phyloP scores from a whole-genome alignment of 352 stramenopile genomes.

The Globisporangium cylindrosporum region DNA sequence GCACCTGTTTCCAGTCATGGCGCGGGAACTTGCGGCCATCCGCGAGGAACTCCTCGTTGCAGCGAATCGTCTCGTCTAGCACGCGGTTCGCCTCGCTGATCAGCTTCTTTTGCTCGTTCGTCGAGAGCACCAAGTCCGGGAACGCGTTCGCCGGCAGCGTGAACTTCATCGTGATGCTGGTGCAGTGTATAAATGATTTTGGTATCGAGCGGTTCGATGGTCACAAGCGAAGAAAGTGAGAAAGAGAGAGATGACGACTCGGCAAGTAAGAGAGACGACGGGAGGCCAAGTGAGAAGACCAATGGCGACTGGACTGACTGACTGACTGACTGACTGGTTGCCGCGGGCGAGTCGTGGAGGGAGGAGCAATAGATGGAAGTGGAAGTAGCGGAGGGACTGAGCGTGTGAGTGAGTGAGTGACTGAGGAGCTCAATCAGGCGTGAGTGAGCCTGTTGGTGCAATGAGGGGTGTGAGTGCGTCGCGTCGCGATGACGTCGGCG shows the following conservation, averaged over 20 bases:
- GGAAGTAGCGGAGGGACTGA: not conserved
- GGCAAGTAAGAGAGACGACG: not conserved
- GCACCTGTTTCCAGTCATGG: slow-evolving; percentile 15
- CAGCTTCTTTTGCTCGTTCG: slow-evolving; percentile 14
- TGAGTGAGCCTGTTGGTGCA: not conserved
- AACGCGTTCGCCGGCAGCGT: slow-evolving; percentile 17
- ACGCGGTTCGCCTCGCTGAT: slow-evolving; percentile 16
- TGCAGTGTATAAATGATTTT: not conserved
- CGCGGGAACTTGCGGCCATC: slow-evolving; percentile 2
- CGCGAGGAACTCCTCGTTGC: slow-evolving; percentile 15
- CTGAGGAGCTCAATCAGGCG: not conserved
- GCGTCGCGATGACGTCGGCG: not conserved
- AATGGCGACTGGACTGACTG: not conserved
- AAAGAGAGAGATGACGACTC: not conserved
- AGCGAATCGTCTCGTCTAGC: slow-evolving; percentile 19
- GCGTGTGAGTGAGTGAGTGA: not conserved
- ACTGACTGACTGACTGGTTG: not conserved
- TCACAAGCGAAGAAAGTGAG: not conserved
- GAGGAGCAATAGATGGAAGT: not conserved
- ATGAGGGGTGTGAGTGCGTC: not conserved
- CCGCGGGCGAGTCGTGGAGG: not conserved
- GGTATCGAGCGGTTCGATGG: slow-evolving; percentile 10
- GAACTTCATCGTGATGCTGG: slow-evolving; percentile 10
- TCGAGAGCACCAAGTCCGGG: slow-evolving; percentile 13
- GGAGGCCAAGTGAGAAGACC: not conserved